These are phyloP conservation scores for Coemansia sp. DNA, from an alignment of 192 early-diverging fungal species.

Conservation along the genomic window DNA sequence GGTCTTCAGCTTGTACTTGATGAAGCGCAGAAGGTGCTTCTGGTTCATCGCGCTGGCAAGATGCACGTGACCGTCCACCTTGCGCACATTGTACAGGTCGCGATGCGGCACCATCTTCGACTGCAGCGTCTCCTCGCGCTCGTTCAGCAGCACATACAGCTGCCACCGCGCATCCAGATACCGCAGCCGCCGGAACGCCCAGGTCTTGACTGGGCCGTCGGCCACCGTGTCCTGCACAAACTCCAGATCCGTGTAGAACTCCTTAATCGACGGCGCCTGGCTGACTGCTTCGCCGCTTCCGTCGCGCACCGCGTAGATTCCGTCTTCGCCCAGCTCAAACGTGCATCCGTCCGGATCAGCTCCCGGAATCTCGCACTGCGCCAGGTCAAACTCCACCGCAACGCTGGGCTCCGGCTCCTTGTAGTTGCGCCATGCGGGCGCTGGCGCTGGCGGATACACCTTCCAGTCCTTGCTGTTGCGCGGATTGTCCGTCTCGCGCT, in stretches of 20 bases:
- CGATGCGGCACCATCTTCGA: constrained; percentile 90
- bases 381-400: constrained; percentile 18
- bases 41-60: constrained; percentile 94
- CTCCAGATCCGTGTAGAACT: constrained; percentile 87
- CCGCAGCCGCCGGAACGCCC: constrained; percentile 83
- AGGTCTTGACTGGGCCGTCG: constrained; percentile 91
- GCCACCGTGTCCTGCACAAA: constrained; percentile 72
- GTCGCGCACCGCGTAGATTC: constrained; percentile 62
- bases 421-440: constrained; percentile 66
- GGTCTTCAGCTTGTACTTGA: constrained; percentile 87
- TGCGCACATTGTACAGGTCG: constrained; percentile 97
- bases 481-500: constrained; percentile 80
- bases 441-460: constrained; percentile 85
- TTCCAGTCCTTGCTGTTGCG: constrained; percentile 75
- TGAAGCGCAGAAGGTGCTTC: constrained; percentile 92
- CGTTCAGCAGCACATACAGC: constrained; percentile 88
- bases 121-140: constrained; percentile 92
- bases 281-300: constrained; percentile 36
- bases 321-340: constrained; percentile 60
- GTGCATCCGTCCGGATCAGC: constrained; percentile 16
- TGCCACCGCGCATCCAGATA: constrained; percentile 93
- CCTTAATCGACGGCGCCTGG: constrained; percentile 68
- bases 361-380: constrained; percentile 15
- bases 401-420: constrained; percentile 16
- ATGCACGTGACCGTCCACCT: constrained; percentile 97